Evolutionary conservation across 176 grass and related monocot genomes (phyloP).

Genomic region (Bromus sterilis): DNA sequence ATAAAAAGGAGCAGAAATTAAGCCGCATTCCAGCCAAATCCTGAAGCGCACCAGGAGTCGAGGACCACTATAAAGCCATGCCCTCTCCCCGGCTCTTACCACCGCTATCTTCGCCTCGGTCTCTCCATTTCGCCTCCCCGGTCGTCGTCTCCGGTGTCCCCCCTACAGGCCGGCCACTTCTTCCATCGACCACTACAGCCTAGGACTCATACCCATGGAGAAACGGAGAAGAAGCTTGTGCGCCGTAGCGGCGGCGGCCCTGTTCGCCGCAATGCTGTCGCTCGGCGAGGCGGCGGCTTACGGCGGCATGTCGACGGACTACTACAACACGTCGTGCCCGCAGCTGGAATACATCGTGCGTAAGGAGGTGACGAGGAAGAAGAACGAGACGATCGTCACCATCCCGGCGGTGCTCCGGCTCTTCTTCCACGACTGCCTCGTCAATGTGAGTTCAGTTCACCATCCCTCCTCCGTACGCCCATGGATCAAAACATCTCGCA

Average conservation of each 20-base stretch:
- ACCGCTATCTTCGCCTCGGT: not conserved
- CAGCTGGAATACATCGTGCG: constrained; percentile 40
- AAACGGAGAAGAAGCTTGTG: not conserved
- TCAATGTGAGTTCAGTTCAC: constrained; percentile 47
- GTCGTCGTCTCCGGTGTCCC: not conserved
- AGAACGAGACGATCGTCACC: constrained; percentile 55
- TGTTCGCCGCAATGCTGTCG: constrained; percentile 9
- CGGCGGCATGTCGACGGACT: constrained; percentile 8
- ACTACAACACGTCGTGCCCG: constrained; percentile 38
- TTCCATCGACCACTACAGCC: not conserved
- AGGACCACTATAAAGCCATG: not conserved
- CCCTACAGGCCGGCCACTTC: not conserved
- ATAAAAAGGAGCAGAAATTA: no score
- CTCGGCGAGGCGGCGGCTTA: not conserved
- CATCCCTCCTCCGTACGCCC: not conserved
- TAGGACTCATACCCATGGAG: constrained; percentile 7
- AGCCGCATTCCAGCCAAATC: not conserved
- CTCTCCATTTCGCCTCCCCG: not conserved
- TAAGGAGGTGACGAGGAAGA: constrained; percentile 44
- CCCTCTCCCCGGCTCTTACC: not conserved
- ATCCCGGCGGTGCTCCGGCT: constrained; percentile 57
- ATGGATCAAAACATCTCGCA: not conserved
- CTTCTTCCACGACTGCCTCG: constrained; percentile 89
- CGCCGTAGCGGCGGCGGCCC: not conserved
- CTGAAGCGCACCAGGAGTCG: no score